Evolutionary conservation across 177 flowering plant species (phyloP).

Genomic region (Vitis hybrid): DNA sequence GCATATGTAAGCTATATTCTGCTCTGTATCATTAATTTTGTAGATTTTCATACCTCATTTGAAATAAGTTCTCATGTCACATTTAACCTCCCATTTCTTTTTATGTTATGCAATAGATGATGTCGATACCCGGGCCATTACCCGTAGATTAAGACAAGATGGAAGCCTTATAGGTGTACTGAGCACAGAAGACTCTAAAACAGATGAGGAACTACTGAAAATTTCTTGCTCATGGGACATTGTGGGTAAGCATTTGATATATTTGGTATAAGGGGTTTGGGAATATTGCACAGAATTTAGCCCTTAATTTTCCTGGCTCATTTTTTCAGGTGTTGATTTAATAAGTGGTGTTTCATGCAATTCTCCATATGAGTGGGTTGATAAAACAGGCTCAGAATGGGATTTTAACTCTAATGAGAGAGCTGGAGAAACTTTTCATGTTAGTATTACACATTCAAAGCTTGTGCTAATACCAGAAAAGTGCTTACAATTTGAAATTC

Average conservation of each 20-base stretch:
- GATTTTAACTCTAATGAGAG: slow-evolving; percentile 51
- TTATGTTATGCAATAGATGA: slow-evolving; percentile 58
- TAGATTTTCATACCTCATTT: not conserved
- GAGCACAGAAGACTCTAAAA: slow-evolving; percentile 76
- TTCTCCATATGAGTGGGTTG: slow-evolving; percentile 86
- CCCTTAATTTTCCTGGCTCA: not conserved
- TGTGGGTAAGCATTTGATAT: slow-evolving; percentile 55
- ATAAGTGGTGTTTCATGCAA: slow-evolving; percentile 83
- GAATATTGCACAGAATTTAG: not conserved
- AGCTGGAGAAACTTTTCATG: slow-evolving; percentile 46
- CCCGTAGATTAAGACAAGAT: slow-evolving; percentile 88
- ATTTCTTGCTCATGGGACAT: slow-evolving; percentile 90
- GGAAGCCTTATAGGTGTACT: slow-evolving; percentile 93
- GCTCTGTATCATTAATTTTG: not conserved
- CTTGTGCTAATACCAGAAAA: not conserved
- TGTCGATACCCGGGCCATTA: slow-evolving; percentile 95
- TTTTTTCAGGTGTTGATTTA: slow-evolving; percentile 80
- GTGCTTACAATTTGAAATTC: not conserved
- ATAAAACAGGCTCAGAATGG: slow-evolving; percentile 72
- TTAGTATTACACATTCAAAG: slow-evolving; percentile 26
- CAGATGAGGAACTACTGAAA: slow-evolving; percentile 73
- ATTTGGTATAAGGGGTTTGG: not conserved
- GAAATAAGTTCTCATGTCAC: not conserved
- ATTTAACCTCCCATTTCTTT: not conserved
- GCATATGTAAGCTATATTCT: slow-evolving; percentile 67